Evolutionary conservation across 2,329 filamentous ascomycete genomes (phyloP).

Genomic region (Sporothrix globosa): DNA sequence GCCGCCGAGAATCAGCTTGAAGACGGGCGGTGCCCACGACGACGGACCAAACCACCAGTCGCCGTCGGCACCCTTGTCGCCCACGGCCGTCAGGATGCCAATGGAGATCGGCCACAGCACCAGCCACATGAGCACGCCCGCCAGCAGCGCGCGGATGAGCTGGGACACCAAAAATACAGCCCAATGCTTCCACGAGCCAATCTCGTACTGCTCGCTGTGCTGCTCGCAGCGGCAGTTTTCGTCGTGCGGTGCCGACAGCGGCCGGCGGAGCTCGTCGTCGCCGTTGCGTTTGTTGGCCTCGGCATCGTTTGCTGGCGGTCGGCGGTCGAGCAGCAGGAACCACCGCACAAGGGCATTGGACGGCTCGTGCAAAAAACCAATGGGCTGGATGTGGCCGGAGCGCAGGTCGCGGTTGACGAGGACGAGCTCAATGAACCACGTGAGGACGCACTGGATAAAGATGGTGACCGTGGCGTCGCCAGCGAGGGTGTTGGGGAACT

Average conservation of each 20-base stretch:
- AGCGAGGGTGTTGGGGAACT: constrained; percentile 56
- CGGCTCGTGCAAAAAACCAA: constrained; percentile 51
- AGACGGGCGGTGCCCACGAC: constrained; percentile 53
- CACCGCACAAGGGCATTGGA: constrained; percentile 45
- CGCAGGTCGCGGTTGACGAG: constrained; percentile 55
- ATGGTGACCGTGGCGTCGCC: constrained; percentile 57
- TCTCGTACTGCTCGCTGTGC: constrained; percentile 38
- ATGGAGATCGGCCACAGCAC: constrained; percentile 51
- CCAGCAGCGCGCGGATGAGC: constrained; percentile 44
- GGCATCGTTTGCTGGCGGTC: neutral
- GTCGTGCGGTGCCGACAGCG: constrained; percentile 31
- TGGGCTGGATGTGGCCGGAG: constrained; percentile 51
- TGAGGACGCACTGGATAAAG: constrained; percentile 54
- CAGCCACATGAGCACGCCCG: constrained; percentile 47
- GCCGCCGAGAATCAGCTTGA: constrained; percentile 55
- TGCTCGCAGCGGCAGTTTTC: constrained; percentile 33
- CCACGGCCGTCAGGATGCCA: constrained; percentile 49
- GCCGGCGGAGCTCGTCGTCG: constrained; percentile 21
- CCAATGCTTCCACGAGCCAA: constrained; percentile 42
- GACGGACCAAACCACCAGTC: constrained; percentile 51
- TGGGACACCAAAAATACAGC: constrained; percentile 45
- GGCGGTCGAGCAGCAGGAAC: constrained; percentile 50
- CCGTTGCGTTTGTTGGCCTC: neutral
- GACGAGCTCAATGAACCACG: constrained; percentile 55
- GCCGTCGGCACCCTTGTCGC: constrained; percentile 42